Conservation (phyloP, 1,284 basidiomycete genomes). For the Fomitopsis pinicola region DNA sequence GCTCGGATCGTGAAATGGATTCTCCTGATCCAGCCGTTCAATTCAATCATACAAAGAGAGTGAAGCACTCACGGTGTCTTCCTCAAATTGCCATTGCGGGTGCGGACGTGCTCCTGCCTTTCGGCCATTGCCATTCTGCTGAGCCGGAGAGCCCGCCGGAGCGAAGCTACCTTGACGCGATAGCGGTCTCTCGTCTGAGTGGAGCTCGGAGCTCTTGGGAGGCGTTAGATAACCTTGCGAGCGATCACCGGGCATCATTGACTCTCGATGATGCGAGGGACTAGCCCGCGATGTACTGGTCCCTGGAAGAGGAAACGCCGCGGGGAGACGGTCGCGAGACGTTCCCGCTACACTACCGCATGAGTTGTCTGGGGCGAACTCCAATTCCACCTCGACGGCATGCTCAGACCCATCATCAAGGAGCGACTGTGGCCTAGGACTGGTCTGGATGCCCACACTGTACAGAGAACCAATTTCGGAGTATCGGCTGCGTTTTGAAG, state of each 20-base stretch:
- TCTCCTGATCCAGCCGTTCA: constrained; percentile 11
- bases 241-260: not conserved
- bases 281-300: not conserved
- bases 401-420: not conserved
- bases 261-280: no score
- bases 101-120: constrained; percentile 1
- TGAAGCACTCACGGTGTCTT: constrained; percentile 16
- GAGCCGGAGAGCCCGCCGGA: constrained; percentile 7
- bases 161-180: constrained; percentile 2
- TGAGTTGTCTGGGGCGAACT: not conserved
- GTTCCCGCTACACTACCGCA: not conserved
- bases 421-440: not conserved
- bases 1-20: constrained; percentile 14
- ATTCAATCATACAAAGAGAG: not conserved
- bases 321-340: not conserved
- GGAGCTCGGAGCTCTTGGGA: constrained; percentile 15
- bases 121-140: constrained; percentile 13
- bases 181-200: not conserved
- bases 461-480: constrained; percentile 5
- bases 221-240: constrained; percentile 11
- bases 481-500: not conserved
- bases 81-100: constrained; percentile 14
- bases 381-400: not conserved
- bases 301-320: not conserved
- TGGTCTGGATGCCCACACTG: constrained; percentile 11